Percentiles rank a stretch among this genome's conserved stretches.
Conservation (phyloP, 768 basidiomycete genomes). For the Multifurca ochricompacta region DNA sequence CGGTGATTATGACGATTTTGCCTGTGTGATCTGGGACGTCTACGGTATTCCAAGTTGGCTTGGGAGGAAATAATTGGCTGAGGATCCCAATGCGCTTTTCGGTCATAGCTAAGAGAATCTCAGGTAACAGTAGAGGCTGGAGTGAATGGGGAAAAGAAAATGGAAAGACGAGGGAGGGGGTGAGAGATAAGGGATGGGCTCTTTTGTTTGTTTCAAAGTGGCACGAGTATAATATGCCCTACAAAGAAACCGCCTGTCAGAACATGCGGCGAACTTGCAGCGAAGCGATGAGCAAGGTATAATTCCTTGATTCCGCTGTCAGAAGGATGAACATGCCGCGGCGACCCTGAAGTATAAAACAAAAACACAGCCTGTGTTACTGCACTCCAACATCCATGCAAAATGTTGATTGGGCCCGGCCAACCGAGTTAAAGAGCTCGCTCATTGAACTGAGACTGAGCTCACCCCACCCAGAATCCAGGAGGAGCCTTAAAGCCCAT, state of each 20-base stretch:
- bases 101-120: neutral
- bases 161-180: too few species aligned
- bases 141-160: neutral
- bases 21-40: constrained; percentile 26
- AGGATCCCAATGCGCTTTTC: constrained; percentile 3
- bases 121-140: neutral
- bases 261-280: neutral
- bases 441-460: too few species aligned
- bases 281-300: neutral
- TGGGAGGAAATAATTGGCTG: constrained; percentile 12
- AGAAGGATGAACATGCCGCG: neutral
- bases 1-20: constrained; percentile 24
- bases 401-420: too few species aligned
- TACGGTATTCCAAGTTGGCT: constrained; percentile 10
- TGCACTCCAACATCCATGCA: too few species aligned
- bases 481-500: too few species aligned
- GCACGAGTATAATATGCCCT: neutral
- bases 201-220: neutral
- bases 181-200: neutral
- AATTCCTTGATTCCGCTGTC: neutral
- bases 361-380: too few species aligned
- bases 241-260: neutral
- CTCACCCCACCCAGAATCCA: too few species aligned
- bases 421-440: too few species aligned
- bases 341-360: too few species aligned